These are phyloP conservation scores for Rhodotorula paludigena DNA, from an alignment of 768 basidiomycete genomes.

Conservation along the genomic window DNA sequence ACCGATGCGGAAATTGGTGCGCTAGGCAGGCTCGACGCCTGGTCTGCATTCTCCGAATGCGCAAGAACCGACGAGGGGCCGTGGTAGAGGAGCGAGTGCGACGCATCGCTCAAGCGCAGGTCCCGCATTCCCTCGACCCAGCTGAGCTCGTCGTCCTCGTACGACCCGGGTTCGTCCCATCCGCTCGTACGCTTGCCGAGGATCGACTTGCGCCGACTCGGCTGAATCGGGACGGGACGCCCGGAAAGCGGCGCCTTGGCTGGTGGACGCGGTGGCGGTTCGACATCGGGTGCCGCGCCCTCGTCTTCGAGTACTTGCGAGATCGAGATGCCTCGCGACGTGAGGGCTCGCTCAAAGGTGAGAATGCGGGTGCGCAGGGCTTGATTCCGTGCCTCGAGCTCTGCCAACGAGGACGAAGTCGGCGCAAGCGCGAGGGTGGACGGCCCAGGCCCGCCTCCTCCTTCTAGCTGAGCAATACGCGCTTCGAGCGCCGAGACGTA, in stretches of 20 bases:
- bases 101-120: neutral
- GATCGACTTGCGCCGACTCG: neutral
- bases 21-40: too few species aligned
- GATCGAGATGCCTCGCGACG: constrained; percentile 7
- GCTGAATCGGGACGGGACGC: neutral
- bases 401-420: too few species aligned
- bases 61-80: neutral
- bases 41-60: neutral
- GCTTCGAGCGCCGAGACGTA: neutral
- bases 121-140: neutral
- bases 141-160: neutral
- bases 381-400: constrained; percentile 2
- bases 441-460: neutral
- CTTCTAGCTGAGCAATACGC: neutral
- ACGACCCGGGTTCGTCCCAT: neutral
- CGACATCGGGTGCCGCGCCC: too few species aligned
- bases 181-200: neutral
- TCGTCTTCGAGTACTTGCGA: constrained; percentile 6
- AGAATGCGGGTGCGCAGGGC: constrained; percentile 4
- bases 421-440: neutral
- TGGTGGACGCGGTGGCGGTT: neutral
- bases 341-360: constrained; percentile 10
- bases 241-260: neutral
- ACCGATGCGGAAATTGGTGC: neutral
- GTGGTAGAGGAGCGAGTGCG: neutral